Base-by-base conservation (phyloP, 2,329 filamentous ascomycete species). In the Cladosporium sp. region DNA sequence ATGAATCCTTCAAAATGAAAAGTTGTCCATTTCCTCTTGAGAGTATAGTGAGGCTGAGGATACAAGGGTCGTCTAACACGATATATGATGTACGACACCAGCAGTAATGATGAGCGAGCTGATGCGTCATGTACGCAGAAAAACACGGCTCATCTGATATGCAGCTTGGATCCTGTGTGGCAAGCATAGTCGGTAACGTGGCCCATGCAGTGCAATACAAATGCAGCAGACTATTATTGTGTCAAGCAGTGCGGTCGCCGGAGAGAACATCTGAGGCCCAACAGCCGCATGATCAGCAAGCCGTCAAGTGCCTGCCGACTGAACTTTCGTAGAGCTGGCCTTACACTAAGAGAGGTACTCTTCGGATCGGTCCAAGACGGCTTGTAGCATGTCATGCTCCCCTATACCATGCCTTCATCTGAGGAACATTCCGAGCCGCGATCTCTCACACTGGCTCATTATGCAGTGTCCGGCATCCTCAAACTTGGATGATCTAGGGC, bases 361-460 rank as follows among this genome's bases (percentile, higher is more conserved):
- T 19, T 20, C 28, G 12, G 34, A 47, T 39, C 34, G n/a, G 17
- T 28, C 17, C 28, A 39, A 39, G 39, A 12, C 37, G 38, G 22
- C 38, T n/a, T 28, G 38, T 55, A 39, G 51, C 51, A n/a, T 45
- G 39, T 40, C 37, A 17, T 15, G n/a, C 28, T 28, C 36, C 37
- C 51, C 12, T 42, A 42, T 40, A 42, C 17, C 17, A 25, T 40
- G 14, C 17, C 30, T 37, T 50, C 8, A 25, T 22, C 30, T 45
- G 20, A 47, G 42, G 54, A 22, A 49, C 5, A 19, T 56, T 7
- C 54, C 54, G 54, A 56, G 54, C 42, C 42, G 54, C 22, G 28
- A 38, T 22, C 22, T 30, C 20, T 38, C 40, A 25, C 34, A 56
- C 40, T 17, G 39, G 38, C n/a, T 37, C 51, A 45, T 55, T 25